Percentiles rank a stretch among this genome's conserved stretches.
phyloP scores from a whole-genome alignment of 495 filamentous ascomycete species.

The Niebla homalea region DNA sequence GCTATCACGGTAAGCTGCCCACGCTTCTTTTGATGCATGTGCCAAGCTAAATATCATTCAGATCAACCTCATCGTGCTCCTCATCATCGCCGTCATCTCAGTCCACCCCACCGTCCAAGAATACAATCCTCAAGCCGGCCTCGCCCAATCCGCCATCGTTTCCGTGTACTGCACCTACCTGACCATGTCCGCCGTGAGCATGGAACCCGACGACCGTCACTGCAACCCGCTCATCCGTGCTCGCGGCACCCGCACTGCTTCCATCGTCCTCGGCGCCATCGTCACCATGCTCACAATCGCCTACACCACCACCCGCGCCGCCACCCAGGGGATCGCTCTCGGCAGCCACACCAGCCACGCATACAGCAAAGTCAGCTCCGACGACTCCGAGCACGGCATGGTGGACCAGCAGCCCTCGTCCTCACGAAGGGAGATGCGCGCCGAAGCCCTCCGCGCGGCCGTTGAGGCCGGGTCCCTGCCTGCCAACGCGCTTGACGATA shows the following conservation, averaged over 20 bases:
- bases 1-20: conserved; percentile 42
- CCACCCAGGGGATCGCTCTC: conserved; percentile 82
- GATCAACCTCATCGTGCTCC: conserved; percentile 72
- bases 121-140: conserved; percentile 80
- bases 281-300: conserved; percentile 95
- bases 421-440: conserved; percentile 76
- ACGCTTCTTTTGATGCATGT: not conserved
- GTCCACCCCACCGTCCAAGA: conserved; percentile 86
- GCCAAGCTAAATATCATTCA: conserved; percentile 26
- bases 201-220: conserved; percentile 90
- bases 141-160: conserved; percentile 95
- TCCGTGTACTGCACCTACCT: conserved; percentile 97
- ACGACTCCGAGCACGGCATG: conserved; percentile 70
- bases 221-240: conserved; percentile 92
- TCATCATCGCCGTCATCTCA: conserved; percentile 70
- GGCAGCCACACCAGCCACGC: conserved; percentile 48
- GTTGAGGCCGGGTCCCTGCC: conserved; percentile 85
- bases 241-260: conserved; percentile 77
- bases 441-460: conserved; percentile 77
- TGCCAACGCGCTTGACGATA: conserved; percentile 74
- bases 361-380: conserved; percentile 47
- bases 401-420: conserved; percentile 71
- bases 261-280: conserved; percentile 80
- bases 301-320: conserved; percentile 93
- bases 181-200: conserved; percentile 94